These are phyloP conservation scores for Acanthamoeba royreba DNA, from an alignment of 208 protist genomes.

Conservation along the genomic window DNA sequence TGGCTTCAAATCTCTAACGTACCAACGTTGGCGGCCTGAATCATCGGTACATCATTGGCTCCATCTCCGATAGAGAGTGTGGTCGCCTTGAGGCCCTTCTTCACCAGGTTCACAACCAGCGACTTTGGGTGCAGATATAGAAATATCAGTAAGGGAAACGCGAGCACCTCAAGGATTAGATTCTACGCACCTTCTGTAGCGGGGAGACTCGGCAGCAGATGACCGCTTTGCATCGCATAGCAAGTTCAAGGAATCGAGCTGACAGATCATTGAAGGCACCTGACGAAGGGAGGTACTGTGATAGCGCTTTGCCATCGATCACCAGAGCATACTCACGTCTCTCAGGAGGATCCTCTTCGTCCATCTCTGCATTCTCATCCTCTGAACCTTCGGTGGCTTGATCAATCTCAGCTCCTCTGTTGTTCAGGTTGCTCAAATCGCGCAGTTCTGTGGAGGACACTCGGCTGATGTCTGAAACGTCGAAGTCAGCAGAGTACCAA, in stretches of 20 bases:
- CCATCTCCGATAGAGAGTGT: conserved; percentile 97
- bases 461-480: not conserved
- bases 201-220: conserved; percentile 84
- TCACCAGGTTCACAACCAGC: conserved; percentile 68
- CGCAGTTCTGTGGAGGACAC: not conserved
- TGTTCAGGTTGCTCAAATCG: not conserved
- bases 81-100: conserved; percentile 62
- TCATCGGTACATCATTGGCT: conserved; percentile 98
- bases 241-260: conserved; percentile 51
- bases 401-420: not conserved
- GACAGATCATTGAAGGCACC: conserved; percentile 38
- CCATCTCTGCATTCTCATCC: not conserved
- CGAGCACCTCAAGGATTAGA: not conserved
- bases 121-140: not conserved
- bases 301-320: not conserved
- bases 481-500: not conserved
- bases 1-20: not conserved
- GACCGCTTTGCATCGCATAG: conserved; percentile 69
- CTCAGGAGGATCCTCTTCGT: not conserved
- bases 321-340: not conserved
- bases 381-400: not conserved
- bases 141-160: not conserved
- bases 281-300: not conserved
- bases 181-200: conserved; percentile 64
- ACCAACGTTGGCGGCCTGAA: conserved; percentile 76